Base-by-base conservation (phyloP, 768 basidiomycete species). In the Floccularia luteovirens region DNA sequence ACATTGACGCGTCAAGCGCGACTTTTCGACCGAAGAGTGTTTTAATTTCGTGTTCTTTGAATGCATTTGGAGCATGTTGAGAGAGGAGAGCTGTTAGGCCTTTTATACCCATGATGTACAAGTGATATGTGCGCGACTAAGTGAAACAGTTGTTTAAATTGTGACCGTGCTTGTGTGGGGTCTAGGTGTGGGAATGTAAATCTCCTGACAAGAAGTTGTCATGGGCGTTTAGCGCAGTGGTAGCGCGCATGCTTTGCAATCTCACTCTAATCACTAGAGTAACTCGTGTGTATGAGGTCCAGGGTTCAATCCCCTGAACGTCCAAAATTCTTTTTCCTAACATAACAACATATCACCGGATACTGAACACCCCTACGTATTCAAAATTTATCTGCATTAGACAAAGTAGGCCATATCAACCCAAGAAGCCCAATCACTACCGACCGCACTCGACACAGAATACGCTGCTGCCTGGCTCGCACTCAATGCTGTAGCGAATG, bases 1-100 rank as follows among this genome's bases (percentile, higher is more conserved):
- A 88, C 89, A 92, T 91, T 44, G 89, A 92, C 56, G 96, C 96
- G 70, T 99, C 96, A 48, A 99, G 90, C 43, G 94, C 94, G 48
- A 98, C 92, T 68, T 97, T 98, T 51, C 96, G 82, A 1, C 96
- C 94, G 50, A 99, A 98, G 31, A 99, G 80, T 19, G 90, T 92
- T 66, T 96, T 94, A 42, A 97, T 97, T 27, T 94, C 90, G 56
- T 93, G 90, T 50, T 93, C 90, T 59, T 83, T 75, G 51, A 96
- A 90, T 6, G 87, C 70, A 37, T 71, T 77, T 1, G 96, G 96
- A 4, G 96, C 90, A 61, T 94, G 80, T 55, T 97, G 86, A 5
- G 79, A 81, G 45, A 99, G 71, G 16, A 99, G 72, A 7, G 75
- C 84, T 10, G 93, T 97, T 23, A 99, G 73, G 19, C 96, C 92